phyloP scores from a whole-genome alignment of 192 early-diverging fungal genomes.

The Backusella morwellensis region DNA sequence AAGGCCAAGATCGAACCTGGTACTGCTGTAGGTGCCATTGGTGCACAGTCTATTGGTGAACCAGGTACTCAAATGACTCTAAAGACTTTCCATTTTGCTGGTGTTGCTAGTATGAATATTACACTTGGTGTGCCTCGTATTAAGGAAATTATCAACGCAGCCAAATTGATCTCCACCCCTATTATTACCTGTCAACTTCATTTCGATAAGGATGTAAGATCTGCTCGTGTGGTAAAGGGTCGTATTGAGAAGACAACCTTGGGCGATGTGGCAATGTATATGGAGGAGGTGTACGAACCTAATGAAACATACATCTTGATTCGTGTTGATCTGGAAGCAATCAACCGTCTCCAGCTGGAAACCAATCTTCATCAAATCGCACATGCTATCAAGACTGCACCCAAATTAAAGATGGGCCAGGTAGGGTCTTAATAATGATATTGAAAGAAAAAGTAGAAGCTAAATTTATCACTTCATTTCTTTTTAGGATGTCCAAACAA shows the following conservation, averaged over 20 bases:
- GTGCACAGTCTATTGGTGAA: constrained; percentile 97
- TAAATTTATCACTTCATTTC: background rate
- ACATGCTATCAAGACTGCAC: constrained; percentile 71
- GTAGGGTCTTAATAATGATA: background rate
- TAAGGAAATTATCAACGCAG: constrained; percentile 99
- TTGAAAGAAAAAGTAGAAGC: background rate
- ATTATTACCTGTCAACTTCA: constrained; percentile 81
- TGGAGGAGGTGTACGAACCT: constrained; percentile 85
- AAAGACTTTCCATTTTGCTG: constrained; percentile 99
- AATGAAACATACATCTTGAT: constrained; percentile 77
- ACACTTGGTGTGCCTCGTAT: constrained; percentile 99
- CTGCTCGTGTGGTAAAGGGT: constrained; percentile 96
- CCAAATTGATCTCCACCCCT: constrained; percentile 93
- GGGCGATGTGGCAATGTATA: constrained; percentile 90
- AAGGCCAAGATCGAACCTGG: constrained; percentile 93
- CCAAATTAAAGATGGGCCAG: constrained; percentile 86
- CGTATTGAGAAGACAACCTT: constrained; percentile 90
- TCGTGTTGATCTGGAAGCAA: constrained; percentile 81
- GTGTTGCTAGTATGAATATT: constrained; percentile 98
- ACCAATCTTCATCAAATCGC: constrained; percentile 74
- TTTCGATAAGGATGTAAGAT: constrained; percentile 59
- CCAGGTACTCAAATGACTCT: constrained; percentile 99
- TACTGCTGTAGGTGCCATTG: constrained; percentile 94
- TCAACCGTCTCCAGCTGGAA: constrained; percentile 87
- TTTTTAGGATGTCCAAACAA: constrained; percentile 57